Evolutionary conservation across 2,329 filamentous ascomycete genomes (phyloP).

Genomic region (Sclerotiophoma versabilis): DNA sequence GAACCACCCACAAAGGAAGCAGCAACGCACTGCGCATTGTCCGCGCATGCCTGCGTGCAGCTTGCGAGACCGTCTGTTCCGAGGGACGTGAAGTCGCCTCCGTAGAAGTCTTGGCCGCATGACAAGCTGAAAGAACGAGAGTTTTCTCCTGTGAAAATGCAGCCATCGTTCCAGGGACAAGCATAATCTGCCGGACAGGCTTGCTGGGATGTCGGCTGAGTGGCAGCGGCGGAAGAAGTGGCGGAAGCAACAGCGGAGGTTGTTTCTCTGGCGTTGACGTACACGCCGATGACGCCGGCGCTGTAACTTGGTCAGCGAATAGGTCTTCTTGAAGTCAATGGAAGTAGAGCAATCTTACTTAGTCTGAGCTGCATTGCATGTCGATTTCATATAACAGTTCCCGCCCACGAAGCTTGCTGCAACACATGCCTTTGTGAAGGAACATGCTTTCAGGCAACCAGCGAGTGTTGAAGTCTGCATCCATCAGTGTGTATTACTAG

Average conservation of each 20-base stretch:
- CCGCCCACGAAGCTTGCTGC: background rate
- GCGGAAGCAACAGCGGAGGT: too few relatives aligned
- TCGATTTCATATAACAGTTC: conserved; percentile 2
- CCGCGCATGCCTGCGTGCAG: background rate
- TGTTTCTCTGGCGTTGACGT: too few relatives aligned
- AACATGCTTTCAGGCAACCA: conserved; percentile 1
- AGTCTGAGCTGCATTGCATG: background rate
- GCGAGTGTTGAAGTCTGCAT: background rate
- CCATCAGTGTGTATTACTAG: background rate
- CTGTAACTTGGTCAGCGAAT: too few relatives aligned
- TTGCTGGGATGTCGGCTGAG: background rate
- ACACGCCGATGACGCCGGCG: too few relatives aligned
- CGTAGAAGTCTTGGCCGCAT: background rate
- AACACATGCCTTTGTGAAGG: background rate
- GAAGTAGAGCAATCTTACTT: background rate
- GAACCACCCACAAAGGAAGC: background rate
- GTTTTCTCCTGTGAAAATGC: background rate
- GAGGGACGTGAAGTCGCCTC: background rate
- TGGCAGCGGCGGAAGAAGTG: too few relatives aligned
- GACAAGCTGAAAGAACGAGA: background rate
- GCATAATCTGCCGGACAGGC: background rate
- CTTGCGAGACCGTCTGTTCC: background rate
- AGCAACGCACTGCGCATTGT: background rate
- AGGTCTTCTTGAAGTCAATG: too few relatives aligned
- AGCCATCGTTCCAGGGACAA: background rate